Base-by-base conservation (phyloP, 2,329 filamentous ascomycete genomes). In the Emergomyces orientalis region DNA sequence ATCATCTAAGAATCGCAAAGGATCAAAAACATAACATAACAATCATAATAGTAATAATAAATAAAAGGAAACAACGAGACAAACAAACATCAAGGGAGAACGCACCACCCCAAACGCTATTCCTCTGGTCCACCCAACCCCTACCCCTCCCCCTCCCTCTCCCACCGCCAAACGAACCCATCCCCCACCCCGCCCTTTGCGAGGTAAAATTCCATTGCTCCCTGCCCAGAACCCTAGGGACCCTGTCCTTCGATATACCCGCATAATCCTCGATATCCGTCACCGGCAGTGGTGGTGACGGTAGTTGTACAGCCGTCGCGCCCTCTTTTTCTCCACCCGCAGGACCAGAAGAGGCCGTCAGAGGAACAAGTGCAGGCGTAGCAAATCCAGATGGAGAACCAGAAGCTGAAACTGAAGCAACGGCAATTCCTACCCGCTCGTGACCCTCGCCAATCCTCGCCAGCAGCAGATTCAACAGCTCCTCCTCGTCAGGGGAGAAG, bases 401-500 rank as follows among this genome's bases (percentile, higher is more conserved):
- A 7, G 34, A 39, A 1, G 34, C 55, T 17, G 55, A 39, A 32
- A 5, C 17, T 32, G 30, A 34, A 11, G n/a, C 32, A 27, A 11
- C 4, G 17, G 3, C 55, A 25, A 5, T 41, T 1, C 32, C 34
- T 7, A 17, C 1, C 22, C 2, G 11, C 37, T 58, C n/a, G 22
- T 58, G 57, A 54, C 75, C 73, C 30, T 74, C 67, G 51, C 74
- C 74, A 61, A 79, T 73, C 67, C 79, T 74, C 58, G 77, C 75
- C 60, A 86, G 73, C 37, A 87, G 71, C 47, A 79, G 75, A 68
- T 79, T 77, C 62, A 86, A 69, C 41, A 82, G 74, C 56, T 79
- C 78, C 65, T 84, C 80, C 74, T 86, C 83, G 66, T 84, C 81
- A 2, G 78, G 73, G 8, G 82, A 80, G 67, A 87, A 80, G 65